These are phyloP conservation scores for Vanderwaltozyma yarrowii DNA, from an alignment of 805 yeast genomes.

Conservation along the genomic window DNA sequence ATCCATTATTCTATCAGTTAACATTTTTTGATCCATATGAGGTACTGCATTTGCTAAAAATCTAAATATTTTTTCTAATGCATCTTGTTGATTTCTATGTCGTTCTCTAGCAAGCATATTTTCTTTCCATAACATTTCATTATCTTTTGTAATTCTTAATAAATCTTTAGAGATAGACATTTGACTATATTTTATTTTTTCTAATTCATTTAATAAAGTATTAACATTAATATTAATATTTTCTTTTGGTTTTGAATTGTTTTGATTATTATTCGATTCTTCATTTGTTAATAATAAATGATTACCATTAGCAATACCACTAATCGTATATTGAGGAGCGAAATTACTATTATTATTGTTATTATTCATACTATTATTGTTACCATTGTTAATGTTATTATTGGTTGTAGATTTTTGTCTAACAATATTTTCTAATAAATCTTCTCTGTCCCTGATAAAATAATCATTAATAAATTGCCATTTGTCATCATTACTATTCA, in stretches of 20 bases:
- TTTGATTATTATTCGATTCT: not conserved
- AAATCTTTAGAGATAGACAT: slow-evolving; percentile 74
- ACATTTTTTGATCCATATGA: slow-evolving; percentile 23
- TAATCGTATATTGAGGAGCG: not conserved
- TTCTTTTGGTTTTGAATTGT: no score
- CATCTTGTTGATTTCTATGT: slow-evolving; percentile 75
- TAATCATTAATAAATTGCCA: slow-evolving; percentile 84
- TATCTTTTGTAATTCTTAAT: slow-evolving; percentile 73
- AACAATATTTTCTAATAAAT: slow-evolving; percentile 72
- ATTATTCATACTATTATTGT: slow-evolving; percentile 1
- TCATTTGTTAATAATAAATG: not conserved
- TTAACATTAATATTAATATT: not conserved
- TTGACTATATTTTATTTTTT: slow-evolving; percentile 68
- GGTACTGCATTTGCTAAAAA: slow-evolving; percentile 64
- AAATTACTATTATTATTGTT: slow-evolving; percentile 3
- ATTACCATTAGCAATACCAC: not conserved
- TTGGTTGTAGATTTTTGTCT: slow-evolving; percentile 42
- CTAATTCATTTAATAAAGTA: slow-evolving; percentile 55
- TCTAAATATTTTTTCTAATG: slow-evolving; percentile 76
- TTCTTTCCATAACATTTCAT: slow-evolving; percentile 87
- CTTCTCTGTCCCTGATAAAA: slow-evolving; percentile 70
- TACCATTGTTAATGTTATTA: not conserved
- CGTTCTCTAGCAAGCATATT: slow-evolving; percentile 74
- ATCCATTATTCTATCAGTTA: slow-evolving; percentile 15
- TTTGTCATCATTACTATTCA: slow-evolving; percentile 57